phyloP scores from a whole-genome alignment of 345 rosid genomes.

The Xanthoceras sorbifolium region DNA sequence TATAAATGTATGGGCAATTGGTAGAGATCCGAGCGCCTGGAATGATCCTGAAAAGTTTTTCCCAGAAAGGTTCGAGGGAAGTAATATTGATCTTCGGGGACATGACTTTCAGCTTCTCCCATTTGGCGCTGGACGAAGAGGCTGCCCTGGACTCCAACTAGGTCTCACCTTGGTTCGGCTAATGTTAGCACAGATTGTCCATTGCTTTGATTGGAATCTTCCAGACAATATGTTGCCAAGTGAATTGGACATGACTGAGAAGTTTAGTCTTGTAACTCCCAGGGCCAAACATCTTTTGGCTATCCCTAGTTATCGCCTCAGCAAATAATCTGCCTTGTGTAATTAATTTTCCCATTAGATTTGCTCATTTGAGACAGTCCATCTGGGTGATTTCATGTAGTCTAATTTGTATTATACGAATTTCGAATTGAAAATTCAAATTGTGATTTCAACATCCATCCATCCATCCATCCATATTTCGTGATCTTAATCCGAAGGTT shows the following conservation, averaged over 20 bases:
- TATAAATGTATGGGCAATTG: conserved; percentile 45
- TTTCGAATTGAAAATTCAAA: too few species aligned
- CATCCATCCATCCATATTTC: too few species aligned
- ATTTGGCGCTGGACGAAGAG: conserved; percentile 46
- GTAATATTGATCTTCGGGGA: conserved; percentile 34
- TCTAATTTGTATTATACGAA: too few species aligned
- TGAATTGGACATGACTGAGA: conserved; percentile 49
- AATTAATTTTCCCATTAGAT: too few species aligned
- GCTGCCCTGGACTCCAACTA: conserved; percentile 49
- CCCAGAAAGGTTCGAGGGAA: conserved; percentile 44
- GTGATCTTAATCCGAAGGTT: too few species aligned
- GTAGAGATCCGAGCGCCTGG: conserved; percentile 43
- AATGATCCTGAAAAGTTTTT: conserved; percentile 35
- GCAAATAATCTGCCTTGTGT: background rate
- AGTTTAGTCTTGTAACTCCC: conserved; percentile 33
- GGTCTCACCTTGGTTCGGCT: conserved; percentile 34
- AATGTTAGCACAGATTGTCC: conserved; percentile 44
- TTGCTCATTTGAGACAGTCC: too few species aligned
- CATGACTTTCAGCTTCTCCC: conserved; percentile 48
- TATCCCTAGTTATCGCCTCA: conserved; percentile 35
- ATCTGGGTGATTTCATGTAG: too few species aligned
- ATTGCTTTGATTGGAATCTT: conserved; percentile 58
- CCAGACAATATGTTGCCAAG: conserved; percentile 24
- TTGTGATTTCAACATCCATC: too few species aligned
- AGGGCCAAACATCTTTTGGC: conserved; percentile 43